Percentiles rank a stretch among this genome's conserved stretches.
These are phyloP conservation scores for Euphorbia lathyris DNA, from an alignment of 345 rosid species.

Conservation along the genomic window DNA sequence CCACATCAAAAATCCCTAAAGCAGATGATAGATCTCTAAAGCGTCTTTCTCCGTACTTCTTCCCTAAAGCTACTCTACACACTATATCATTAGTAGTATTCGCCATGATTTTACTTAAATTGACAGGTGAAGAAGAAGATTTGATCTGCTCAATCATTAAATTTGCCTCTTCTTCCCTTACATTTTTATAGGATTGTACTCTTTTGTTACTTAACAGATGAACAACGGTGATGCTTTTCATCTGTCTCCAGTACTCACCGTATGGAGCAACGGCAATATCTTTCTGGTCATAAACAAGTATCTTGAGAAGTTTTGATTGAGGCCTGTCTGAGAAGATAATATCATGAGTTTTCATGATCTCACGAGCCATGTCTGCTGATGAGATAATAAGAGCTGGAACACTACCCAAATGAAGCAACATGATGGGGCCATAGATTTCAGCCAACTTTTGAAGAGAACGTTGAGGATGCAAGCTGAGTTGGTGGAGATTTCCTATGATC, in stretches of 20 bases:
- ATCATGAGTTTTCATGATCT: constrained; percentile 60
- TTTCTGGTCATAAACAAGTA: constrained; percentile 33
- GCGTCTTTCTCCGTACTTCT: constrained; percentile 39
- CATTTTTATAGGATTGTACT: constrained; percentile 35
- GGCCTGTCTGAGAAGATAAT: constrained; percentile 43
- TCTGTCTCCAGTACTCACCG: constrained; percentile 70
- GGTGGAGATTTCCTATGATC: constrained; percentile 59
- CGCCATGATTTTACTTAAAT: constrained; percentile 36
- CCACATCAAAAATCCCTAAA: constrained; percentile 36
- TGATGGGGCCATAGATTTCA: constrained; percentile 46
- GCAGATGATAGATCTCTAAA: too few species aligned
- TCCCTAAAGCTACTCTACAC: constrained; percentile 47
- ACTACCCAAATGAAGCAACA: constrained; percentile 51
- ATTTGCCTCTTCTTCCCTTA: constrained; percentile 47
- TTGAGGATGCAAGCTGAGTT: constrained; percentile 44
- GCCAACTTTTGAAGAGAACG: constrained; percentile 40
- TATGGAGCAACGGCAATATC: constrained; percentile 45
- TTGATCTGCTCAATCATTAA: constrained; percentile 27
- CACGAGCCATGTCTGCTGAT: constrained; percentile 42
- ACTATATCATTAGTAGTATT: constrained; percentile 34
- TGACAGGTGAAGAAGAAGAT: constrained; percentile 26
- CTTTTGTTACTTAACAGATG: constrained; percentile 50
- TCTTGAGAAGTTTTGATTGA: constrained; percentile 8
- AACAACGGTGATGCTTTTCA: constrained; percentile 43
- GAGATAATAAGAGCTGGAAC: constrained; percentile 50